Conservation (phyloP, 306 rosid species). For the Styphnolobium japonicum region DNA sequence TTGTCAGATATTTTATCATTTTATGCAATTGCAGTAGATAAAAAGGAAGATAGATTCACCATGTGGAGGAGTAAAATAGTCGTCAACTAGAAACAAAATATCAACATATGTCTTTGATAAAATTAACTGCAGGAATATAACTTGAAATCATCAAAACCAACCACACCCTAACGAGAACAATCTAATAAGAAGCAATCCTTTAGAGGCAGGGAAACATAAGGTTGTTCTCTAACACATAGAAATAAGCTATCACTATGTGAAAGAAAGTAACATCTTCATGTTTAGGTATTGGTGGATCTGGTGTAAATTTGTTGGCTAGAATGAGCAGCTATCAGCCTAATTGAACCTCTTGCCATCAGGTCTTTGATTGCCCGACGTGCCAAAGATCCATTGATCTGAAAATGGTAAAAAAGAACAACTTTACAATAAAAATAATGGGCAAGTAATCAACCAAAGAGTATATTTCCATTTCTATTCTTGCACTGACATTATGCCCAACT, state of each 20-base stretch:
- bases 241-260: background rate
- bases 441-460: background rate
- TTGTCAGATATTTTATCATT: background rate
- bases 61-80: background rate
- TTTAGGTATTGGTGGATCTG: slow-evolving; percentile 28
- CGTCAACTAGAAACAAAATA: background rate
- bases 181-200: background rate
- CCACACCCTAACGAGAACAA: background rate
- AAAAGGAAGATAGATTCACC: background rate
- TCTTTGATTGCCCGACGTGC: slow-evolving; percentile 39
- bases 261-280: background rate
- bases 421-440: background rate
- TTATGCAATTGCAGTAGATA: background rate
- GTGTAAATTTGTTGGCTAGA: slow-evolving; percentile 42
- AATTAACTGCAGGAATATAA: background rate
- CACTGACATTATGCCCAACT: background rate
- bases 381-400: slow-evolving; percentile 38
- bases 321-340: slow-evolving; percentile 32
- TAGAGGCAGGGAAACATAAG: background rate
- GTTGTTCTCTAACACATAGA: background rate
- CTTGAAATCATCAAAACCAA: background rate
- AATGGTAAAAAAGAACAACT: background rate
- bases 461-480: background rate
- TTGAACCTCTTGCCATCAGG: slow-evolving; percentile 33
- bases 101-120: background rate